Conservation (phyloP, 805 yeast genomes). For the Pichia thaimueangensis region DNA sequence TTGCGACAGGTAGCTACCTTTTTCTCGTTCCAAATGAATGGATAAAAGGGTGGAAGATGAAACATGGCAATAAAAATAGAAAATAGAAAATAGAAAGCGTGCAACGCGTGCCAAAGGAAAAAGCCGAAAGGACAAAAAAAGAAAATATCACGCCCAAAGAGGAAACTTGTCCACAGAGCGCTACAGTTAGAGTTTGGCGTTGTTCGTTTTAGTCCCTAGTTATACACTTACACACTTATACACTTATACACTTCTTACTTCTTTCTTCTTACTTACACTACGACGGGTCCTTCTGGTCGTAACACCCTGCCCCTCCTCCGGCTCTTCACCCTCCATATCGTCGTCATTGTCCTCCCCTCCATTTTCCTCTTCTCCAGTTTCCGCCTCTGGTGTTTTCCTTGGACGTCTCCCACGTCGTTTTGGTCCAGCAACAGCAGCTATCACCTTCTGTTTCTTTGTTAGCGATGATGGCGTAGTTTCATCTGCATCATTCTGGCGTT, state of each 20-base stretch:
- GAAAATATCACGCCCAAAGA: no score
- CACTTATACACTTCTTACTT: not conserved
- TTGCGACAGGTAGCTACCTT: no score
- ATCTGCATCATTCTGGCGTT: not conserved
- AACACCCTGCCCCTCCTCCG: not conserved
- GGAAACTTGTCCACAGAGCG: no score
- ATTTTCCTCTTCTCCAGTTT: not conserved
- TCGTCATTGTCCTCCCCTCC: not conserved
- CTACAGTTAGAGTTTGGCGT: no score
- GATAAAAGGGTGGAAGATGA: no score
- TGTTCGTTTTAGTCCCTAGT: no score
- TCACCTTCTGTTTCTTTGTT: not conserved
- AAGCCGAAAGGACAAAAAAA: no score
- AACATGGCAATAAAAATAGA: no score
- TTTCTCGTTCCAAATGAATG: no score
- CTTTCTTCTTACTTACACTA: no score
- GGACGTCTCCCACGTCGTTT: conserved; percentile 12
- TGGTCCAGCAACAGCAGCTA: conserved; percentile 1
- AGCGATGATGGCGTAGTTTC: not conserved
- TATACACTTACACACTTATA: not conserved
- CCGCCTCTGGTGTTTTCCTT: not conserved
- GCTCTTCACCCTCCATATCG: not conserved
- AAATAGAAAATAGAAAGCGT: no score
- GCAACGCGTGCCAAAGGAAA: no score
- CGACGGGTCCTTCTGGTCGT: conserved; percentile 8